Evolutionary conservation across 1,139 yeast genomes (phyloP).

Genomic region (Candida frijolesensis): DNA sequence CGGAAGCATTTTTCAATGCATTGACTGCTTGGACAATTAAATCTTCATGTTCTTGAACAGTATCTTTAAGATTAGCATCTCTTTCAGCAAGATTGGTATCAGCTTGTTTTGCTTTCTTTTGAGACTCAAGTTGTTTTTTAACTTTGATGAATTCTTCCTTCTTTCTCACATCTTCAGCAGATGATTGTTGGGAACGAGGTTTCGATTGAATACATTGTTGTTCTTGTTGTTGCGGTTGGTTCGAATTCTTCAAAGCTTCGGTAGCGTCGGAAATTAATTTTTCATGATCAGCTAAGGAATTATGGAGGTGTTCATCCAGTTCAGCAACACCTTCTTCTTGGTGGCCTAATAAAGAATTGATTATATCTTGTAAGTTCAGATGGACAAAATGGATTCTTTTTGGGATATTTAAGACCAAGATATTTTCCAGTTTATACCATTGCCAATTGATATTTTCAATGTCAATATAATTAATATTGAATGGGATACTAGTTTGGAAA

Average conservation of each 20-base stretch:
- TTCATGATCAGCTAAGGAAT: slow-evolving; percentile 3
- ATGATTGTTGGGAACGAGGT: neutral
- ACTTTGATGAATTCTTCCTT: slow-evolving; percentile 1
- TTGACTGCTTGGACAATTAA: slow-evolving; percentile 8
- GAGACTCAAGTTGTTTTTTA: neutral
- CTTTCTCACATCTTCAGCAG: neutral
- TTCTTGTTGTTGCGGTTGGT: slow-evolving; percentile 1
- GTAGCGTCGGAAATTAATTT: slow-evolving; percentile 4
- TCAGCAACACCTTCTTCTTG: slow-evolving; percentile 1
- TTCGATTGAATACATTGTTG: neutral
- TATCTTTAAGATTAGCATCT: slow-evolving; percentile 8
- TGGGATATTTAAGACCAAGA: slow-evolving; percentile 45
- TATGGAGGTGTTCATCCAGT: neutral
- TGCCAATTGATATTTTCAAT: slow-evolving; percentile 40
- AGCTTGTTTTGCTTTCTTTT: slow-evolving; percentile 1
- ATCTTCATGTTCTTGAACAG: slow-evolving; percentile 6
- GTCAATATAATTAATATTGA: slow-evolving; percentile 36
- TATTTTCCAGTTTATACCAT: slow-evolving; percentile 31
- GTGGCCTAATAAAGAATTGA: slow-evolving; percentile 13
- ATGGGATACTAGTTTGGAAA: slow-evolving; percentile 36
- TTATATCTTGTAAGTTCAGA: slow-evolving; percentile 15
- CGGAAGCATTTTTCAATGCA: slow-evolving; percentile 4
- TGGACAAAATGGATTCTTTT: slow-evolving; percentile 25
- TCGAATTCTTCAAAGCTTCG: neutral
- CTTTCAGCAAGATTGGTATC: slow-evolving; percentile 1